Evolutionary conservation across 1,284 basidiomycete genomes (phyloP).

Genomic region (Cryptococcus wingfieldii): DNA sequence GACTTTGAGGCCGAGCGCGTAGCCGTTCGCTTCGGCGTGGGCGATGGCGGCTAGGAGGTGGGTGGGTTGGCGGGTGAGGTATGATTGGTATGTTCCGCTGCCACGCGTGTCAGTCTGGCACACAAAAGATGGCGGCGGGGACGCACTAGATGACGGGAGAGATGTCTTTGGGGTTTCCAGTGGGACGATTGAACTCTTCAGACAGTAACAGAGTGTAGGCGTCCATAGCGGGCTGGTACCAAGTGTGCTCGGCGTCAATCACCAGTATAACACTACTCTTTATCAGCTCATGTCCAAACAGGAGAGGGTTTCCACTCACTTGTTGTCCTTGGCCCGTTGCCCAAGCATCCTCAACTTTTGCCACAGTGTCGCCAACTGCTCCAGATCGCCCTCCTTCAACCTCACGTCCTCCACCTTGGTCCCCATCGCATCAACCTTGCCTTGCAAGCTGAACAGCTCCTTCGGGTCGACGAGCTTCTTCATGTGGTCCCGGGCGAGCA

Average conservation of each 20-base stretch:
- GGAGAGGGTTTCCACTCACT: slow-evolving; percentile 18
- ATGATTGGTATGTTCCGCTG: slow-evolving; percentile 77
- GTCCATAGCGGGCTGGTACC: slow-evolving; percentile 80
- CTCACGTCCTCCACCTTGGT: slow-evolving; percentile 30
- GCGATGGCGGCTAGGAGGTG: slow-evolving; percentile 64
- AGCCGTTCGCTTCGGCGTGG: slow-evolving; percentile 66
- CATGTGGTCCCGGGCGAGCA: slow-evolving; percentile 25
- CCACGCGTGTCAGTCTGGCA: not conserved
- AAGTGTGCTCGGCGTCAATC: slow-evolving; percentile 74
- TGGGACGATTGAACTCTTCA: slow-evolving; percentile 64
- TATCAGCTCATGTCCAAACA: slow-evolving; percentile 3
- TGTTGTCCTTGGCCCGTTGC: slow-evolving; percentile 55
- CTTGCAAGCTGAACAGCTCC: slow-evolving; percentile 24
- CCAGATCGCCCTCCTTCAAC: slow-evolving; percentile 54
- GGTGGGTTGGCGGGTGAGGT: slow-evolving; percentile 60
- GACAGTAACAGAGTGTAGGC: slow-evolving; percentile 70
- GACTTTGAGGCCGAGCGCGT: slow-evolving; percentile 85
- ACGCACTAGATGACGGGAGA: slow-evolving; percentile 41
- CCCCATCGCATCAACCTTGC: slow-evolving; percentile 21
- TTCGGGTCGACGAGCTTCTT: slow-evolving; percentile 2
- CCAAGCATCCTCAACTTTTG: slow-evolving; percentile 61
- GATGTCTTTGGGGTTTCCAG: slow-evolving; percentile 6
- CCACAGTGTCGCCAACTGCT: slow-evolving; percentile 59
- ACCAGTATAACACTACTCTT: slow-evolving; percentile 54
- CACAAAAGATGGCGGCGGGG: not conserved